These are phyloP conservation scores for Saccharata proteae DNA, from an alignment of 2,329 filamentous ascomycete genomes.

Conservation along the genomic window DNA sequence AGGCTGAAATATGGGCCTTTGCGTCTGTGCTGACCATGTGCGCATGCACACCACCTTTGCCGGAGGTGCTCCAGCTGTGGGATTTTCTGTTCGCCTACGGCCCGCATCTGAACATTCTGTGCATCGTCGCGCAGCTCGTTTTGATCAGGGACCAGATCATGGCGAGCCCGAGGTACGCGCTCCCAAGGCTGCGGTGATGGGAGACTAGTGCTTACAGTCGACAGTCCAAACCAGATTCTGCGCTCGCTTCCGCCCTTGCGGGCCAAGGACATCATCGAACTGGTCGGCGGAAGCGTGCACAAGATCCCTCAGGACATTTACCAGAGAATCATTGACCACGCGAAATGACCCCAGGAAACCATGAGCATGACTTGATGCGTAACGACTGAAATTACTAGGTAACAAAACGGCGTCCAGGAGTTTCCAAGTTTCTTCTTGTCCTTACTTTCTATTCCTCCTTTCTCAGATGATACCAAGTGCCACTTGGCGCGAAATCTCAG, in stretches of 20 bases:
- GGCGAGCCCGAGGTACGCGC: conserved; percentile 62
- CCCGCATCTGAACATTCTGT: conserved; percentile 85
- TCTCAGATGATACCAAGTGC: too few relatives aligned
- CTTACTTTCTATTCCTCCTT: too few relatives aligned
- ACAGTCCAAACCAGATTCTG: conserved; percentile 83
- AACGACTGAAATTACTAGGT: too few relatives aligned
- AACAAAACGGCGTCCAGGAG: too few relatives aligned
- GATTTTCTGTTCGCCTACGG: conserved; percentile 97
- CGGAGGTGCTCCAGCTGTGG: conserved; percentile 87
- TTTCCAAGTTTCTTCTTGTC: too few relatives aligned
- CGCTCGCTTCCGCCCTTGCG: conserved; percentile 76
- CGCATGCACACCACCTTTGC: conserved; percentile 87
- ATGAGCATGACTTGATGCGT: too few relatives aligned
- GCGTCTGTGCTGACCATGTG: conserved; percentile 89
- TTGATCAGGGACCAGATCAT: conserved; percentile 77
- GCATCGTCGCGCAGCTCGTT: conserved; percentile 89
- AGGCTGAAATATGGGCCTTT: conserved; percentile 92
- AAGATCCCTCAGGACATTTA: conserved; percentile 89
- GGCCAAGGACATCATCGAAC: conserved; percentile 69
- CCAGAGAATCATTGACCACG: conserved; percentile 77
- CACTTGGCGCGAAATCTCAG: too few relatives aligned
- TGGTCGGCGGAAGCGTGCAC: conserved; percentile 74
- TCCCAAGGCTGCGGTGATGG: too few relatives aligned
- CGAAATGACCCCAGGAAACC: too few relatives aligned
- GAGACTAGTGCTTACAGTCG: too few relatives aligned